Evolutionary conservation across 352 stramenopile genomes (phyloP), one percentile per base, ranked within the genome.

Genomic region (Phytophthora niederhauseri): DNA sequence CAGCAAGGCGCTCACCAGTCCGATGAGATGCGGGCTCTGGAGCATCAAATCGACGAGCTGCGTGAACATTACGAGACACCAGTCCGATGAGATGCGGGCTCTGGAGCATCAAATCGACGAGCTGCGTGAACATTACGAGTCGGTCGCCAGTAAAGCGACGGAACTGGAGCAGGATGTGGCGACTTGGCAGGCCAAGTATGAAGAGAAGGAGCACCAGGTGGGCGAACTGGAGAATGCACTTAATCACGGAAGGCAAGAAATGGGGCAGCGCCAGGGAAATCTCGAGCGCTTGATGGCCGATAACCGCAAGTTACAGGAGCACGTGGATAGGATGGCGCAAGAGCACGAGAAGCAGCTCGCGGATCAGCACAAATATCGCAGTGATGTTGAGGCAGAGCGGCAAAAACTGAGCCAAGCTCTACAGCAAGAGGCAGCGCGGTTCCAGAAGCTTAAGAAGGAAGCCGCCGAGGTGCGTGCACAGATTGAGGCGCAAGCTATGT

Each of bases 271-370:
- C 4, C 61, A 83, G 19, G 58, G 52, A 9, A 70, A 73, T 31
- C 38, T 88, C 31, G 80, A 84, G 28, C 65, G 78, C 7, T 31
- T 90, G 3, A 57, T 81, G 49, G 64, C 58, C n/a, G 75, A 90
- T 43, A 75, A 81, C 19, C 66, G 76, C 7, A 82, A 85, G 28
- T 50, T 83, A 31, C 75, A 87, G 31, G 77, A 76, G 0, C 76
- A 89, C 1, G 66, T 81, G 20, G 72, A 82, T n/a, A 70, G 68
- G 11, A 73, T 75, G 28, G 66, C 65, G 7, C 57, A 77, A 4
- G 77, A 89, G 30, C 78, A 90, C 49, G 84, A 91, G 57, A 74
- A 87, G 4, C 71, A 88, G 49, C 54, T 91, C 4, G 60, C 75
- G 20, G 56, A 75, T 24, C 60, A 82, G 46, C 78, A 82, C 53